These are phyloP conservation scores for Colletotrichum lupini DNA, from an alignment of 2,329 filamentous ascomycete genomes.

Conservation along the genomic window DNA sequence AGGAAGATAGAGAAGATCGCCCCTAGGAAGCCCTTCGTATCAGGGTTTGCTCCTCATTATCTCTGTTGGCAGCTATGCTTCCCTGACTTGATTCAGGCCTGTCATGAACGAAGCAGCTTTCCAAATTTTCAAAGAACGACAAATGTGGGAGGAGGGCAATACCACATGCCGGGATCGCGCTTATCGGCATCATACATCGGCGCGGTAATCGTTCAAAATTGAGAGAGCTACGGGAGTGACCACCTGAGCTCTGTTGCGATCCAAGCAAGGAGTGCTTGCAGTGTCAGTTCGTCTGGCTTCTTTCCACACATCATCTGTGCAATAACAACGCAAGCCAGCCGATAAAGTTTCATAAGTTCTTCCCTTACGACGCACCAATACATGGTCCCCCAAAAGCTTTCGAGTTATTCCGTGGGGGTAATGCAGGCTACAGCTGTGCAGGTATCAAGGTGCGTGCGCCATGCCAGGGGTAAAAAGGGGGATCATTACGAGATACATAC, in stretches of 20 bases:
- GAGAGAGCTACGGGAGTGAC: not conserved
- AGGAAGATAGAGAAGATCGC: not conserved
- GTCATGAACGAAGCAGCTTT: not conserved
- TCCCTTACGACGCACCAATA: not conserved
- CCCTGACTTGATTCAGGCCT: not conserved
- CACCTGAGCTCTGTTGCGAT: not conserved
- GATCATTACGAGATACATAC: not conserved
- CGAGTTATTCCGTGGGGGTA: not conserved
- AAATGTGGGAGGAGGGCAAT: too few relatives aligned
- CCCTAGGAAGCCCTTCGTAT: not conserved
- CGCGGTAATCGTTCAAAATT: not conserved
- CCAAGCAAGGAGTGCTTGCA: not conserved
- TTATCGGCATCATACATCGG: not conserved
- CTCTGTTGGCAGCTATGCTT: not conserved
- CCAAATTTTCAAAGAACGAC: not conserved
- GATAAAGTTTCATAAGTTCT: not conserved
- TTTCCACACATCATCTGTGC: not conserved
- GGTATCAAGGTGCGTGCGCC: not conserved
- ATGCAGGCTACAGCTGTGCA: not conserved
- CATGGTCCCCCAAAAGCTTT: not conserved
- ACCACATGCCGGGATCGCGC: not conserved
- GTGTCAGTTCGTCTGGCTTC: not conserved
- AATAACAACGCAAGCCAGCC: not conserved
- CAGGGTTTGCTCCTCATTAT: not conserved
- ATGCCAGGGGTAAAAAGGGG: not conserved